Conservation (phyloP, 768 basidiomycete genomes). For the Mycena chlorophos region DNA sequence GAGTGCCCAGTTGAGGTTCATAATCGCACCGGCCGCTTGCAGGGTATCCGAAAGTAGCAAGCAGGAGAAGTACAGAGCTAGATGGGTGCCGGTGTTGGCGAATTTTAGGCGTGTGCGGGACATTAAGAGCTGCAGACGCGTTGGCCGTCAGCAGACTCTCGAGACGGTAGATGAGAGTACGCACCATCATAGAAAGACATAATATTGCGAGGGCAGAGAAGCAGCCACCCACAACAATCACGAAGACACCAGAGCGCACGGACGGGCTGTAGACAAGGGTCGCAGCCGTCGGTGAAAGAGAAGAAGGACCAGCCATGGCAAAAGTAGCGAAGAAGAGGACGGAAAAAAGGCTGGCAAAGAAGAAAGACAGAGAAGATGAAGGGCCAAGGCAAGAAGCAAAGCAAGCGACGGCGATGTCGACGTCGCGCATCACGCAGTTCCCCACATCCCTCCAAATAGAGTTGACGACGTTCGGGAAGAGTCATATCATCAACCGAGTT, state of each 20-base stretch:
- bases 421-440: too few species aligned
- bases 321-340: too few species aligned
- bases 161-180: background rate
- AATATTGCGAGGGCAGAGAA: slow-evolving; percentile 4
- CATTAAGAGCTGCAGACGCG: background rate
- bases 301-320: background rate
- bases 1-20: slow-evolving; percentile 3
- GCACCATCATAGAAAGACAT: slow-evolving; percentile 6
- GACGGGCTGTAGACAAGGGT: slow-evolving; percentile 2
- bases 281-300: too few species aligned
- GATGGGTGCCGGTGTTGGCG: background rate
- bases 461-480: too few species aligned
- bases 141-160: too few species aligned
- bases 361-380: too few species aligned
- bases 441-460: too few species aligned
- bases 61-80: slow-evolving; percentile 5
- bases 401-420: too few species aligned
- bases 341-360: background rate
- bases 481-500: too few species aligned
- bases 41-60: slow-evolving; percentile 5
- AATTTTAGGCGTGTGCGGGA: slow-evolving; percentile 3
- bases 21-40: slow-evolving; percentile 7
- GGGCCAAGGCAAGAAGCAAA: too few species aligned
- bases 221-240: background rate
- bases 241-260: slow-evolving; percentile 4